Evolutionary conservation across 73 alveolate genomes (phyloP).

Genomic region (Durusdinium trenchii): DNA sequence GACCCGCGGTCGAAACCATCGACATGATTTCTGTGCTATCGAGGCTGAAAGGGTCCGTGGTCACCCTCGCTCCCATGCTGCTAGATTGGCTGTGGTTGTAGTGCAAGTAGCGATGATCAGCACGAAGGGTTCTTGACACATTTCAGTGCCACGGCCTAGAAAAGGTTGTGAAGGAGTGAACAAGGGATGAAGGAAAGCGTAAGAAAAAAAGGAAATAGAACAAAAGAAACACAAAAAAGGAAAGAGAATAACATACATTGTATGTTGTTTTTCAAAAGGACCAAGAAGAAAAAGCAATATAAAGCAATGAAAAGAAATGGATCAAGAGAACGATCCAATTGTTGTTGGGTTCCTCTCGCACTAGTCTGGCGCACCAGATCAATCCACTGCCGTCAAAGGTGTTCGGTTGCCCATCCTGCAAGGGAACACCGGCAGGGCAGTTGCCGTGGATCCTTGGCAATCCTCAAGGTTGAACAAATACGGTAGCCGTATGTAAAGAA

Average conservation of each 20-base stretch:
- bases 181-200: background rate
- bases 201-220: background rate
- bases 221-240: background rate
- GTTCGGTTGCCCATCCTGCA: slow-evolving; percentile 60
- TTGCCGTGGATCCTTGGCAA: background rate
- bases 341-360: background rate
- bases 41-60: too few species aligned
- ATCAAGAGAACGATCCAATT: background rate
- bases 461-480: too few species aligned
- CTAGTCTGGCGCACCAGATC: slow-evolving; percentile 37
- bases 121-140: too few species aligned
- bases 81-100: too few species aligned
- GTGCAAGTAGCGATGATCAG: too few species aligned
- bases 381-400: slow-evolving; percentile 34
- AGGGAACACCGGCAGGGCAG: background rate
- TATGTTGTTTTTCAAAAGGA: too few species aligned
- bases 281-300: background rate
- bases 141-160: too few species aligned
- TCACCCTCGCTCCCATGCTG: too few species aligned
- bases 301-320: background rate
- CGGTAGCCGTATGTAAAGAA: too few species aligned
- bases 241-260: background rate
- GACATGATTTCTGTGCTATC: too few species aligned
- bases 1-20: too few species aligned
- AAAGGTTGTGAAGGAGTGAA: too few species aligned